These are phyloP conservation scores for Pluteus cervinus DNA, from an alignment of 768 basidiomycete species.

Conservation along the genomic window DNA sequence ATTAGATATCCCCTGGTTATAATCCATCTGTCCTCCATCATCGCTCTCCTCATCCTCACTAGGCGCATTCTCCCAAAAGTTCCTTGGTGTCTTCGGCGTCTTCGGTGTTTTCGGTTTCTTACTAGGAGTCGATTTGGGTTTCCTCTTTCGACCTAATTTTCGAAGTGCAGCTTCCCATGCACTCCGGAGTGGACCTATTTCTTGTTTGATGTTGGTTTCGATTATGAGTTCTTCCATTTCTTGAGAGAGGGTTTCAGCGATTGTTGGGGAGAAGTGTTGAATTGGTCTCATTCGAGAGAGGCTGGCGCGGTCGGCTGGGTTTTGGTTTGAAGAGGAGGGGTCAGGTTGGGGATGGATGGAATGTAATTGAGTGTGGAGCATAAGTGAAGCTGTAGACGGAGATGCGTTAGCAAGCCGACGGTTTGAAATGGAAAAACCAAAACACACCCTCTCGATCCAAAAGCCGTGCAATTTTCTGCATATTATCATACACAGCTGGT, in stretches of 20 bases:
- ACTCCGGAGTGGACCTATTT: slow-evolving; percentile 47
- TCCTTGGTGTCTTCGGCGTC: no score
- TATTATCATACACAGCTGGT: no score
- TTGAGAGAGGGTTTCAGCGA: slow-evolving; percentile 34
- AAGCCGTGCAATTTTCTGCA: no score
- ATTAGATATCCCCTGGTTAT: no score
- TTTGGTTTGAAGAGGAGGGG: slow-evolving; percentile 14
- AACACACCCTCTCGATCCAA: slow-evolving; percentile 52
- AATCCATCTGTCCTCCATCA: no score
- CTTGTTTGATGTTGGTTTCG: slow-evolving; percentile 53
- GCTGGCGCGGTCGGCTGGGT: slow-evolving; percentile 26
- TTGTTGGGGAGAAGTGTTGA: slow-evolving; percentile 20
- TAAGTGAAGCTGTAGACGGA: slow-evolving; percentile 44
- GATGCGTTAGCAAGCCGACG: no score
- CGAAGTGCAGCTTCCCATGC: slow-evolving; percentile 39
- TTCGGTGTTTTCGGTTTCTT: no score
- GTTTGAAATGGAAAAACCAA: slow-evolving; percentile 3
- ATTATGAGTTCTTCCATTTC: slow-evolving; percentile 67
- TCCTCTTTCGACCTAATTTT: slow-evolving; percentile 4
- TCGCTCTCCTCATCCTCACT: no score
- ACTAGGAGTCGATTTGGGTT: no score
- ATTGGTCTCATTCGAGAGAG: slow-evolving; percentile 32
- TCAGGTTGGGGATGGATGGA: slow-evolving; percentile 40
- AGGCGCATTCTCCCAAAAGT: no score
- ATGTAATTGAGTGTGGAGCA: slow-evolving; percentile 49